phyloP scores from a whole-genome alignment of 306 rosid species.

The Castanospermum australe region DNA sequence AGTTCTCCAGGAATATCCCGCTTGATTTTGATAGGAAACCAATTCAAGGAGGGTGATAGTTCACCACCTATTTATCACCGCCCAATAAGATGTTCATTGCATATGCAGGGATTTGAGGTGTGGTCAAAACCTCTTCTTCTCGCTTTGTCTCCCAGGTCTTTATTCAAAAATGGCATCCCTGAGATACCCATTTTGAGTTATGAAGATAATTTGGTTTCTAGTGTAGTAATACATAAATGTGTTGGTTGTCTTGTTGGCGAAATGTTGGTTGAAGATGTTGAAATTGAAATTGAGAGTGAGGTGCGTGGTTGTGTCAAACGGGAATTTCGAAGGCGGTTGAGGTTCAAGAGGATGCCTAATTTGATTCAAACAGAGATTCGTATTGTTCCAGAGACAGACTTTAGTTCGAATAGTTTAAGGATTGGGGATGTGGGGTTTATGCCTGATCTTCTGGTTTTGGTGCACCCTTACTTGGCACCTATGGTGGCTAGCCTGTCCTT shows the following conservation, averaged over 20 bases:
- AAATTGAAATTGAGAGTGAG: conserved; percentile 44
- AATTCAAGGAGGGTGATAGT: conserved; percentile 2
- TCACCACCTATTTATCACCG: conserved; percentile 38
- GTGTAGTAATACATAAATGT: conserved; percentile 54
- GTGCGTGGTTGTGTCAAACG: conserved; percentile 20
- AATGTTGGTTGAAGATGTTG: conserved; percentile 82
- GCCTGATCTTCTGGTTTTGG: conserved; percentile 56
- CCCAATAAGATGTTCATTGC: conserved; percentile 23
- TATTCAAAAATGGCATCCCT: conserved; percentile 55
- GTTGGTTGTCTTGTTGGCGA: conserved; percentile 66
- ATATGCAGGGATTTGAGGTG: conserved; percentile 32
- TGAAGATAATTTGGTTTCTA: conserved; percentile 54
- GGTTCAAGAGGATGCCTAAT: conserved; percentile 87
- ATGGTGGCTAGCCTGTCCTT: conserved; percentile 75
- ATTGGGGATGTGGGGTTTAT: conserved; percentile 51
- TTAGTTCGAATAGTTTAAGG: conserved; percentile 14
- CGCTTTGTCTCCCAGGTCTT: conserved; percentile 68
- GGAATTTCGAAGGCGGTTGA: conserved; percentile 85
- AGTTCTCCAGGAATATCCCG: conserved; percentile 54
- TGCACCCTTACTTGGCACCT: conserved; percentile 82
- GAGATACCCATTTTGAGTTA: conserved; percentile 69
- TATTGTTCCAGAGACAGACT: conserved; percentile 39
- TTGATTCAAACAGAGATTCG: conserved; percentile 74
- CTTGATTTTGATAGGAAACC: conserved; percentile 60
- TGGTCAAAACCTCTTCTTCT: conserved; percentile 69